phyloP scores from a whole-genome alignment of 2,329 filamentous ascomycete species.

The Ilyonectria robusta region DNA sequence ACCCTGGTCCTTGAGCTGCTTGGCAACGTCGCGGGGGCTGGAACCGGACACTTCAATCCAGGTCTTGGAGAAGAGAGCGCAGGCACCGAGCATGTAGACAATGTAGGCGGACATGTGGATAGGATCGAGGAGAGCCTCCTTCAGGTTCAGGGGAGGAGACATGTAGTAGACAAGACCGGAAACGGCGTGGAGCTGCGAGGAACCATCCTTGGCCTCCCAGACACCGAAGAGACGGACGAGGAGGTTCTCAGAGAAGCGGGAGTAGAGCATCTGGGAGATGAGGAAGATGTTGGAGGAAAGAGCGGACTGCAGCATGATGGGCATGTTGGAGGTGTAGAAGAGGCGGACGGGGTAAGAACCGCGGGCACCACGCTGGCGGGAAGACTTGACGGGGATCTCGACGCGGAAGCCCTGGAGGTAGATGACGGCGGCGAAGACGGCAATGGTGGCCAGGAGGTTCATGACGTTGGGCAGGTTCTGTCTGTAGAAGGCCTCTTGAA shows the following conservation, averaged over 20 bases:
- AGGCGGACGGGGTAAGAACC: slow-evolving; percentile 98
- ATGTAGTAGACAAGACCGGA: slow-evolving; percentile 99
- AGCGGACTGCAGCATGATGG: slow-evolving; percentile 99
- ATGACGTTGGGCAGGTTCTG: slow-evolving; percentile 99
- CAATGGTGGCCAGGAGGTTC: slow-evolving; percentile 94
- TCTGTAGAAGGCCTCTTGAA: slow-evolving; percentile 98
- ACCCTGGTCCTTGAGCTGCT: slow-evolving; percentile 99
- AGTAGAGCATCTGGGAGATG: slow-evolving; percentile 99
- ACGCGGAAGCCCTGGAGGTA: slow-evolving; percentile 99
- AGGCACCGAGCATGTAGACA: slow-evolving; percentile 97
- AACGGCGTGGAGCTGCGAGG: slow-evolving; percentile 92
- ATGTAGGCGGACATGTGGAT: slow-evolving; percentile 98
- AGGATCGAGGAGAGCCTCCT: slow-evolving; percentile 94
- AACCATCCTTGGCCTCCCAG: slow-evolving; percentile 97
- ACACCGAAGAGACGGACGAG: slow-evolving; percentile 97
- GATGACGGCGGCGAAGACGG: slow-evolving; percentile 97
- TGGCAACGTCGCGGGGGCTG: slow-evolving; percentile 96
- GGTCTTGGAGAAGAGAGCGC: slow-evolving; percentile 99
- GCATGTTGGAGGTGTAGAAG: slow-evolving; percentile 99
- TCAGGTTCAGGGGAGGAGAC: slow-evolving; percentile 98
- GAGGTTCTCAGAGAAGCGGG: slow-evolving; percentile 98
- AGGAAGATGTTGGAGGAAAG: slow-evolving; percentile 99
- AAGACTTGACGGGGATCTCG: slow-evolving; percentile 99
- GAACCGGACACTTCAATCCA: slow-evolving; percentile 99
- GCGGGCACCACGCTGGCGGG: slow-evolving; percentile 97